Conservation (phyloP, 257 asterid genomes). For the Solanum commersonii region DNA sequence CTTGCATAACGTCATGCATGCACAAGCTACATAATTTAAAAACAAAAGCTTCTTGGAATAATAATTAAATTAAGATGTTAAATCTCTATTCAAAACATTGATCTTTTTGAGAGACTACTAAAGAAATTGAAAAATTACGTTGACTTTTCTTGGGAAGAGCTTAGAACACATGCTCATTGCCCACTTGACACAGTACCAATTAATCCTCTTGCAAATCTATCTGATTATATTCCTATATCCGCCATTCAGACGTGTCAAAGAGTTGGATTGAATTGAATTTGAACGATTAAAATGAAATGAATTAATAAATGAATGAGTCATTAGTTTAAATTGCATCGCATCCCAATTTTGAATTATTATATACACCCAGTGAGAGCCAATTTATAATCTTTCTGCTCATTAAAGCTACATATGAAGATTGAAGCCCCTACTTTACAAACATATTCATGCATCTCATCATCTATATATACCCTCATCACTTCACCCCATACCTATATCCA, state of each 20-base stretch:
- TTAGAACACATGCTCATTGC: conserved; percentile 5
- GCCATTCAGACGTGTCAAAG: too few relatives aligned
- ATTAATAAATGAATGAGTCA: too few relatives aligned
- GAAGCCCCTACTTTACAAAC: neutral
- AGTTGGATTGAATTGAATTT: too few relatives aligned
- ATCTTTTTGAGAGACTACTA: neutral
- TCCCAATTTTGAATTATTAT: too few relatives aligned
- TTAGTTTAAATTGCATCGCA: neutral
- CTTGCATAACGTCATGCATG: neutral
- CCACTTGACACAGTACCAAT: neutral
- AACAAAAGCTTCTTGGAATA: neutral
- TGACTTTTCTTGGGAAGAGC: neutral
- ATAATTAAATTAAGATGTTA: neutral
- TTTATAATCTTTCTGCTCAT: neutral
- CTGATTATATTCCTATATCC: neutral
- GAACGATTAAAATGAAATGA: too few relatives aligned
- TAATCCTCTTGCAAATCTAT: too few relatives aligned
- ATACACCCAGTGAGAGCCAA: neutral
- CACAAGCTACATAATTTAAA: neutral
- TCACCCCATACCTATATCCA: neutral
- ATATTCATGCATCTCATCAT: neutral
- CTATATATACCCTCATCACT: neutral
- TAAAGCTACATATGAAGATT: neutral
- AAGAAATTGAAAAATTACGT: neutral
- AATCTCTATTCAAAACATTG: neutral